Evolutionary conservation across 192 early-diverging fungal genomes (phyloP), one percentile per base, ranked within the genome.

Genomic region (Funneliformis mosseae): DNA sequence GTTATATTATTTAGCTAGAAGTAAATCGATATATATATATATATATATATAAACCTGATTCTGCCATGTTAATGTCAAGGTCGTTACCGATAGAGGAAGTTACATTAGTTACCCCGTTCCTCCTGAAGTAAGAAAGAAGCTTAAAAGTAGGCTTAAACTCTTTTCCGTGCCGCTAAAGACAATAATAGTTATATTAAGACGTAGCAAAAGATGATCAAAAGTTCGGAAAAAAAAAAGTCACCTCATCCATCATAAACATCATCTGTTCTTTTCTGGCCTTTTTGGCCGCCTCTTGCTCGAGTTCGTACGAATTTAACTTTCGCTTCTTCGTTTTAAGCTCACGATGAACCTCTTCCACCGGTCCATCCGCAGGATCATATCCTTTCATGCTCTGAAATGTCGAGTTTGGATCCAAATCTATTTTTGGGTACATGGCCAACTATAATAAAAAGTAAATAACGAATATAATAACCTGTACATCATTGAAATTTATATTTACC

Each of bases 201-300:
- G 33, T n/a, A 33, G 3, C 33, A 33, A 33, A 33, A 33, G 33
- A 33, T 33, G 33, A 33, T 33, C 33, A 33, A 33, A 33, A 0
- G 33, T 33, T 33, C 33, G 33, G 3, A 21, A 11, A 23, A 43
- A 33, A 1, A 12, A 39, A 75, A 55, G 4, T 21, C 23, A 38
- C 74, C 3, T 50, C 48, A 7, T 75, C 74, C 74, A 75, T 60
- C 55, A 60, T 75, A 41, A 60, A 75, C 74, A 75, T 75, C 74
- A 75, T 60, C 18, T 75, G 46, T 41, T 75, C 74, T 16, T 59
- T 27, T 38, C 39, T 60, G 6, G 48, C 48, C 12, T 42, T 45
- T 41, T 75, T 75, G 12, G 27, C 74, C 9, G 33, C 48, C 25
- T 75, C 74, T 14, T 59, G 25, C 60, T 75, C 74, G 18, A 59